Conservation (phyloP, 78 protist genomes). For the Polysphondylium violaceum region DNA sequence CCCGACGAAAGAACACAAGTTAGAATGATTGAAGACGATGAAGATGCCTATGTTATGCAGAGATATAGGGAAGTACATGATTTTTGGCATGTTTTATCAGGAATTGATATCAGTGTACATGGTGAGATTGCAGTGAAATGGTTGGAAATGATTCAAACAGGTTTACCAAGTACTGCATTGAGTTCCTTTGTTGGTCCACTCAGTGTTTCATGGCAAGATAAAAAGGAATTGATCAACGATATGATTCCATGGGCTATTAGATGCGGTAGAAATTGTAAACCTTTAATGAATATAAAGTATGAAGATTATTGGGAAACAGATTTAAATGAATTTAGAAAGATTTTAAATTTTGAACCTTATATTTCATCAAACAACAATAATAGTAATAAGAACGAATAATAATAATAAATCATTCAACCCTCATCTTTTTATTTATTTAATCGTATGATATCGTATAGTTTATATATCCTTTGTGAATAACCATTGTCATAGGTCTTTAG, state of each 20-base stretch:
- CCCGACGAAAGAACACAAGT: constrained; percentile 85
- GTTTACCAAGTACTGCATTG: constrained; percentile 57
- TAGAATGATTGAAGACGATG: constrained; percentile 84
- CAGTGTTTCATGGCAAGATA: constrained; percentile 9
- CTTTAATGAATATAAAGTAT: constrained; percentile 48
- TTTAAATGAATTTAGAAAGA: constrained; percentile 25
- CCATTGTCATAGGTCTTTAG: too few relatives aligned
- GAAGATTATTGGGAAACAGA: constrained; percentile 57
- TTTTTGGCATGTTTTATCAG: constrained; percentile 87
- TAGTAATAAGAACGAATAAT: too few relatives aligned
- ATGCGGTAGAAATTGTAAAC: constrained; percentile 13
- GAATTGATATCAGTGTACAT: constrained; percentile 50
- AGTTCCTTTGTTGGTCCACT: constrained; percentile 64
- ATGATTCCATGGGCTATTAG: constrained; percentile 77
- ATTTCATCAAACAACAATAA: too few relatives aligned
- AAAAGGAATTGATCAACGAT: constrained; percentile 4
- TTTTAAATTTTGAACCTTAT: constrained; percentile 52
- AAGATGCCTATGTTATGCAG: constrained; percentile 89
- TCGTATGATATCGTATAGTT: too few relatives aligned
- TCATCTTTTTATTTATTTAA: too few relatives aligned
- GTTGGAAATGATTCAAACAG: constrained; percentile 85
- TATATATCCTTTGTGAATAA: too few relatives aligned
- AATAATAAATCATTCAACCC: too few relatives aligned
- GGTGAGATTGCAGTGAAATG: constrained; percentile 89
- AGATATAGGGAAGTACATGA: constrained; percentile 89